phyloP scores from a whole-genome alignment of 2,329 filamentous ascomycete species.

The Neonectria magnoliae region DNA sequence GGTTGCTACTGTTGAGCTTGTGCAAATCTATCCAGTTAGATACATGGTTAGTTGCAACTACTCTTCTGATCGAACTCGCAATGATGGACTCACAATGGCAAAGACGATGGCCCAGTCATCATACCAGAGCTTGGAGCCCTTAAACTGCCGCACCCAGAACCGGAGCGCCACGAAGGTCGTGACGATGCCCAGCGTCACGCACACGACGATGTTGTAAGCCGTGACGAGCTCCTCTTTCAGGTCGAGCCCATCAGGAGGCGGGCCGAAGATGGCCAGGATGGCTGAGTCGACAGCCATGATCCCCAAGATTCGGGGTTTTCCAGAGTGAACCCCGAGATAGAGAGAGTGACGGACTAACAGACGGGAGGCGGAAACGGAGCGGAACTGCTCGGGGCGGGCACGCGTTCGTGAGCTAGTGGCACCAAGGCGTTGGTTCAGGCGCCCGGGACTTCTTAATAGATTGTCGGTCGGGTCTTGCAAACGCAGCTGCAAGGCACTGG shows the following conservation, averaged over 20 bases:
- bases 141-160: slow-evolving; percentile 16
- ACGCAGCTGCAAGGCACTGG: slow-evolving; percentile 15
- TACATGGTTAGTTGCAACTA: background rate
- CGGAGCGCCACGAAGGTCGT: slow-evolving; percentile 10
- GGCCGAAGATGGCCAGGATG: slow-evolving; percentile 19
- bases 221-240: slow-evolving; percentile 12
- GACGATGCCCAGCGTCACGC: slow-evolving; percentile 15
- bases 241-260: slow-evolving; percentile 15
- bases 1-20: slow-evolving; percentile 17
- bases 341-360: slow-evolving; percentile 8
- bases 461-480: background rate
- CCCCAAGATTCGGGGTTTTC: background rate
- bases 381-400: background rate
- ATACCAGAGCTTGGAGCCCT: slow-evolving; percentile 18
- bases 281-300: slow-evolving; percentile 17
- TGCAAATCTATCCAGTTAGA: background rate
- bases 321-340: background rate
- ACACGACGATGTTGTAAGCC: slow-evolving; percentile 23
- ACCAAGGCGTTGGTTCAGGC: slow-evolving; percentile 8
- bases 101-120: slow-evolving; percentile 22
- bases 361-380: background rate
- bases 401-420: background rate
- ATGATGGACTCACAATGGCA: slow-evolving; percentile 12
- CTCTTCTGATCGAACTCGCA: too few species aligned
- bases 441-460: slow-evolving; percentile 18